Evolutionary conservation across 352 stramenopile genomes (phyloP), one percentile per base, ranked within the genome.

Genomic region (Pythium apleroticum): DNA sequence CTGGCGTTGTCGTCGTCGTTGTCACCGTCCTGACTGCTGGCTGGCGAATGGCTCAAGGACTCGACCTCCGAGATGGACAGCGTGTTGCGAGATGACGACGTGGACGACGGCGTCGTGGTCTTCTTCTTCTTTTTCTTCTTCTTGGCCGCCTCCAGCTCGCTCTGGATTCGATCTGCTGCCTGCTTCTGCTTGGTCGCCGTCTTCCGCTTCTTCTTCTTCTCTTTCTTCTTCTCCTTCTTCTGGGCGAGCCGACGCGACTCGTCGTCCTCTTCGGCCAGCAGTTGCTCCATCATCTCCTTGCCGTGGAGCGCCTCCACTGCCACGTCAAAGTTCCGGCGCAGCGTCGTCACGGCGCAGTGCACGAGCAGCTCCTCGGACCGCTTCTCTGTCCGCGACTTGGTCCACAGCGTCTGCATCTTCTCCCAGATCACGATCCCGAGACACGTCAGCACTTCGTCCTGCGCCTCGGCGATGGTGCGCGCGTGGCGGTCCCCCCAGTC

Each of bases 131-230:
- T 63, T 33, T 74, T 74, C 57, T 75, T 68, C 2, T 56, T 39
- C 43, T 75, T 66, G 3, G 31, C n/a, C 9, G 24, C 20, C 50
- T 25, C 43, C 15, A 71, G 35, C 12, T 57, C 55, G n/a, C 31
- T 54, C 41, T 78, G 65, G n/a, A 53, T 63, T 52, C 78, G 81
- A 25, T 78, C 77, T 1, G 71, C 74, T 20, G 53, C 71, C 63
- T 87, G 76, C 59, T 91, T 91, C 62, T 84, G 78, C 57, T 93
- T 91, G 12, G 83, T 81, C 5, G 78, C 84, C 24, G 68, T 86
- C 68, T 94, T 94, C 39, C 86, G 83, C 45, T 95, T 95, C 63
- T 95, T 95, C 75, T 93, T 95, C 65, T 95, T 95, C 62, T 93
- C 86, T 60, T 95, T 95, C 43, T 77, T 77, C 75, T 95, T 95